Percentiles rank a stretch among this genome's conserved stretches.
phyloP scores from a whole-genome alignment of 192 early-diverging fungal genomes.

The Haplosporangium gracile region DNA sequence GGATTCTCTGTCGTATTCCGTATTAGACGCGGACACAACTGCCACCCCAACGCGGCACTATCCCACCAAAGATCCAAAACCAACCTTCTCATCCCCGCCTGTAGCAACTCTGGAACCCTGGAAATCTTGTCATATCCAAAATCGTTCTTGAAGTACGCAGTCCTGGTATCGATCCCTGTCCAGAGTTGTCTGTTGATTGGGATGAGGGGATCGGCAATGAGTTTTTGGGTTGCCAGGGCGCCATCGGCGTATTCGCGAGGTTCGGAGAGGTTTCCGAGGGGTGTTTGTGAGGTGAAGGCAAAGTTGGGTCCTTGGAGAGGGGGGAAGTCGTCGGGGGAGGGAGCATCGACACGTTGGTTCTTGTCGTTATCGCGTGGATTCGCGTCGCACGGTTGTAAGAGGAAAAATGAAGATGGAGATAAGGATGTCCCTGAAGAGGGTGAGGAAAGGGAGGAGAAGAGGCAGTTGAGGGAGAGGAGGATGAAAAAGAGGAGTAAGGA shows the following conservation, averaged over 20 bases:
- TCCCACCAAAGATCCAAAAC: constrained; percentile 55
- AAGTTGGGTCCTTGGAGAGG: constrained; percentile 24
- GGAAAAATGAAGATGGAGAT: not conserved
- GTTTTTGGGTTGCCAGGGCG: constrained; percentile 39
- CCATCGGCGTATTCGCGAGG: constrained; percentile 39
- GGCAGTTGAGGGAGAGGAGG: constrained; percentile 30
- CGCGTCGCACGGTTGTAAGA: constrained; percentile 30
- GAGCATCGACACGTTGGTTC: constrained; percentile 44
- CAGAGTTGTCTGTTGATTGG: constrained; percentile 39
- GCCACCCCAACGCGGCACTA: constrained; percentile 31
- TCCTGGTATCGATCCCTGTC: constrained; percentile 39
- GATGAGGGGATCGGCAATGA: constrained; percentile 33
- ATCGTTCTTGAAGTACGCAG: constrained; percentile 41
- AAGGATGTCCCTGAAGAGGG: not conserved
- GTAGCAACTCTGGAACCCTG: constrained; percentile 24
- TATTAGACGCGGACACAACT: constrained; percentile 41
- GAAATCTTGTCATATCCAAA: constrained; percentile 29
- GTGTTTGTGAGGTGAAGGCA: constrained; percentile 28
- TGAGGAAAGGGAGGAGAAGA: constrained; percentile 13
- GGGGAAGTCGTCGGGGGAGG: constrained; percentile 27
- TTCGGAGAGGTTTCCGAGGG: constrained; percentile 28
- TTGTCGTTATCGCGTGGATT: not conserved
- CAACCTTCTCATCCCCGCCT: constrained; percentile 44
- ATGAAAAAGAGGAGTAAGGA: constrained; percentile 34
- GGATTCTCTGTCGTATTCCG: not conserved